Evolutionary conservation across 495 filamentous ascomycete species (phyloP).

Genomic region (Aspergillus bertholletiae): DNA sequence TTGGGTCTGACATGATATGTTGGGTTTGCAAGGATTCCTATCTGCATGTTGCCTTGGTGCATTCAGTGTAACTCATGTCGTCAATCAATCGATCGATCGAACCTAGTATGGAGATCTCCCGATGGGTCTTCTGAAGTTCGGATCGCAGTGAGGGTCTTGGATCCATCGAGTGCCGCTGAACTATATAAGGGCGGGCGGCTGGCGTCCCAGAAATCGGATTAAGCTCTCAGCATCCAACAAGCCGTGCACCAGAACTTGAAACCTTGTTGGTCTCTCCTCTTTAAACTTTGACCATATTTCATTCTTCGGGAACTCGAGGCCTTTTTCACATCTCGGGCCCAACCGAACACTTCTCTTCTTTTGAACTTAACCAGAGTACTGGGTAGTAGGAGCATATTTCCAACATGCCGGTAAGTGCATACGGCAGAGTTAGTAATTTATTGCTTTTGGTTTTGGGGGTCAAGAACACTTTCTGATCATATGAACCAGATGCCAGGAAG

Average conservation of each 20-base stretch:
- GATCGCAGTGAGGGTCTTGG: slow-evolving; percentile 6
- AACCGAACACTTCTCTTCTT: not conserved
- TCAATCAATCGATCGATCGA: slow-evolving; percentile 21
- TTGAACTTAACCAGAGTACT: not conserved
- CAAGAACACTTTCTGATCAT: not conserved
- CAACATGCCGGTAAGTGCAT: slow-evolving; percentile 8
- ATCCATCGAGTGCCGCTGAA: slow-evolving; percentile 4
- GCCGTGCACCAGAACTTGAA: slow-evolving; percentile 5
- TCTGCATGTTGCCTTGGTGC: slow-evolving; percentile 15
- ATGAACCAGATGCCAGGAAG: slow-evolving; percentile 44
- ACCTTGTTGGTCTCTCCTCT: not conserved
- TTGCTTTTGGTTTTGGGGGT: no score
- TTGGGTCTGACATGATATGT: slow-evolving; percentile 18
- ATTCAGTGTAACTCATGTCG: slow-evolving; percentile 14
- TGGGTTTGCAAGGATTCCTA: slow-evolving; percentile 15
- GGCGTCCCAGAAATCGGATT: slow-evolving; percentile 6
- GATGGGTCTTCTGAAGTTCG: slow-evolving; percentile 11
- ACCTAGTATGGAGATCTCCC: slow-evolving; percentile 25
- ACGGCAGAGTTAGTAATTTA: not conserved
- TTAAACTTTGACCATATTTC: slow-evolving; percentile 10
- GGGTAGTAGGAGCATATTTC: not conserved
- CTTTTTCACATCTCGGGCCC: slow-evolving; percentile 2
- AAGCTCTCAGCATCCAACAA: slow-evolving; percentile 11
- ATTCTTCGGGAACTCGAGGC: not conserved
- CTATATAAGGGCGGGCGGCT: slow-evolving; percentile 15